A percentile compares a stretch with the other conserved stretches of the same genome.
phyloP scores from a whole-genome alignment of 2,329 filamentous ascomycete species.

The Aspergillus puulaauensis region DNA sequence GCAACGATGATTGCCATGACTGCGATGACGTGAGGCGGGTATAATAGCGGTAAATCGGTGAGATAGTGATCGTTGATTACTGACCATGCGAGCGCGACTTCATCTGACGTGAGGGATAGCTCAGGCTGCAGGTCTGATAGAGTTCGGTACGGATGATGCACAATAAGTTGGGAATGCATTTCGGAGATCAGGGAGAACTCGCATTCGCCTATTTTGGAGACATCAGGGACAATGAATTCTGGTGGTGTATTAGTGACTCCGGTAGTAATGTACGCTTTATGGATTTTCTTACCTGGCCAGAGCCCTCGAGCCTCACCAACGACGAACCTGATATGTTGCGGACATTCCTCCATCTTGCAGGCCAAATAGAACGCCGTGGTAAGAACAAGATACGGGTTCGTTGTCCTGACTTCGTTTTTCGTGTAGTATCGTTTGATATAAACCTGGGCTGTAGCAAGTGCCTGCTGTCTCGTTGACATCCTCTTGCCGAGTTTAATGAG shows the following conservation, averaged over 20 bases:
- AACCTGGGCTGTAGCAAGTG: slow-evolving; percentile 87
- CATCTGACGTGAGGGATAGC: slow-evolving; percentile 73
- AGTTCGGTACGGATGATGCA: slow-evolving; percentile 87
- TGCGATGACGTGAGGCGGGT: slow-evolving; percentile 84
- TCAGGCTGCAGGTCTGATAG: slow-evolving; percentile 69
- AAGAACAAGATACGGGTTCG: slow-evolving; percentile 89
- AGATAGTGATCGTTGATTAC: slow-evolving; percentile 92
- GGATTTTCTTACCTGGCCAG: slow-evolving; percentile 64
- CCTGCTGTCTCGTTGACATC: slow-evolving; percentile 82
- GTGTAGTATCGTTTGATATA: slow-evolving; percentile 94
- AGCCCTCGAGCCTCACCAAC: slow-evolving; percentile 80
- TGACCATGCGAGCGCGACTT: slow-evolving; percentile 72
- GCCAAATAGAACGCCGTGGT: slow-evolving; percentile 94
- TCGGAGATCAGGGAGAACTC: slow-evolving; percentile 91
- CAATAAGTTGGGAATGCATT: slow-evolving; percentile 83
- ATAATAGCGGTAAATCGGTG: slow-evolving; percentile 83
- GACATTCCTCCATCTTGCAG: slow-evolving; percentile 97
- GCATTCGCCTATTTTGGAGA: slow-evolving; percentile 84
- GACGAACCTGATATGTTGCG: slow-evolving; percentile 91
- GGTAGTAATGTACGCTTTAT: background rate
- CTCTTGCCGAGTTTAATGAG: slow-evolving; percentile 80
- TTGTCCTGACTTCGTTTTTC: slow-evolving; percentile 84
- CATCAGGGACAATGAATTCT: slow-evolving; percentile 73
- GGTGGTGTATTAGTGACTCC: slow-evolving; percentile 18
- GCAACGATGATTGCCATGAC: slow-evolving; percentile 81